A percentile compares a stretch with the other conserved stretches of the same genome.
Evolutionary conservation across 139 green algal species (phyloP).

Genomic region (Dunaliella primolecta): DNA sequence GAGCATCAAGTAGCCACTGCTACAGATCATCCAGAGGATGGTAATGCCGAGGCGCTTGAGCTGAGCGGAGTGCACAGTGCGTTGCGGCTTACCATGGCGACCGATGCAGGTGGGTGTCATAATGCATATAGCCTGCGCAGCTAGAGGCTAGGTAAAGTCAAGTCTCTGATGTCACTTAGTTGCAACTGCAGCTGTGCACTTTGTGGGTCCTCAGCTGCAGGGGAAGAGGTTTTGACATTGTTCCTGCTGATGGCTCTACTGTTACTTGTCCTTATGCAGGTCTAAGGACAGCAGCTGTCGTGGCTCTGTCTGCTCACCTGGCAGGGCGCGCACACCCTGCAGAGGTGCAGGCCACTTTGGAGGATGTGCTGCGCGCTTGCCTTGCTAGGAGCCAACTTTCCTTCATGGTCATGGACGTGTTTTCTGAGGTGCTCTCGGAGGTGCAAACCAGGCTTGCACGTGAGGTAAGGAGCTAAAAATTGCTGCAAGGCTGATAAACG

Average conservation of each 20-base stretch:
- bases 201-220: too few species aligned
- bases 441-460: background rate
- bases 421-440: background rate
- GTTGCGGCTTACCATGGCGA: background rate
- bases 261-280: too few species aligned
- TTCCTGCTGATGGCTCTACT: too few species aligned
- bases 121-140: too few species aligned
- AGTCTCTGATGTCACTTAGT: too few species aligned
- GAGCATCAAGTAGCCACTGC: too few species aligned
- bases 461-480: background rate
- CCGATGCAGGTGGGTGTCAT: background rate
- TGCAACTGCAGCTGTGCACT: too few species aligned
- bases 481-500: too few species aligned
- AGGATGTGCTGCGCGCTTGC: background rate
- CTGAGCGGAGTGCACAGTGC: background rate
- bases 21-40: background rate
- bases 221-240: too few species aligned
- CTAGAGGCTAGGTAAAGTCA: background rate
- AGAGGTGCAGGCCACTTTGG: too few species aligned
- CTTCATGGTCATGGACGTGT: background rate
- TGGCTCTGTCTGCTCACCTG: background rate
- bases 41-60: background rate
- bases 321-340: too few species aligned
- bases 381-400: background rate
- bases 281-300: too few species aligned